phyloP scores from a whole-genome alignment of 2,329 filamentous ascomycete species.

The Hymenoscyphus repandus region DNA sequence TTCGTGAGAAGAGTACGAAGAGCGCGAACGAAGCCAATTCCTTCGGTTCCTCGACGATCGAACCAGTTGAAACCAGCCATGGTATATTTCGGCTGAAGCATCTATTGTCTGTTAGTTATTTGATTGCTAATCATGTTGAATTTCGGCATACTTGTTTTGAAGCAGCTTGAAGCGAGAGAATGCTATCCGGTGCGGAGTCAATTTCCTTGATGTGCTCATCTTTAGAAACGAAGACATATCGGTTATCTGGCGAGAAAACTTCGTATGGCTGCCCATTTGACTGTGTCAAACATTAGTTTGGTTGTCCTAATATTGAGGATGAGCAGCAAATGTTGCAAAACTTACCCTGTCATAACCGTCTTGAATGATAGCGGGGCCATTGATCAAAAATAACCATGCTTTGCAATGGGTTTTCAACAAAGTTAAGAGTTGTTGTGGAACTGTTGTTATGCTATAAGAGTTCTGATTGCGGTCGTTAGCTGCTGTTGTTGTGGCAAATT shows the following conservation, averaged over 20 bases:
- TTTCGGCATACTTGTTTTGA: slow-evolving; percentile 6
- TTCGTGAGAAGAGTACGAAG: slow-evolving; percentile 9
- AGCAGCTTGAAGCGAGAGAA: slow-evolving; percentile 10
- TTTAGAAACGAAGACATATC: slow-evolving; percentile 4
- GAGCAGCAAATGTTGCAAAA: background rate
- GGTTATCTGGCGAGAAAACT: slow-evolving; percentile 4
- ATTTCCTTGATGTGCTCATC: slow-evolving; percentile 8
- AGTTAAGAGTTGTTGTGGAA: background rate
- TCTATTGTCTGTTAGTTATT: slow-evolving; percentile 2
- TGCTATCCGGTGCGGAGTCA: slow-evolving; percentile 5
- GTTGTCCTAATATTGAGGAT: background rate
- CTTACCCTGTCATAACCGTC: background rate
- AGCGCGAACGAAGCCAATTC: slow-evolving; percentile 6
- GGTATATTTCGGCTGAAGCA: slow-evolving; percentile 12
- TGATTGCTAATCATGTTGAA: background rate
- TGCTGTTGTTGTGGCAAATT: background rate
- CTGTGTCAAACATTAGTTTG: background rate
- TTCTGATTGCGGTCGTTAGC: background rate
- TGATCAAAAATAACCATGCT: background rate
- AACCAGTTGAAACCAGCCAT: slow-evolving; percentile 14
- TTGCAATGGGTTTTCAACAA: background rate
- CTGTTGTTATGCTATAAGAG: background rate
- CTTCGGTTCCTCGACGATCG: slow-evolving; percentile 8
- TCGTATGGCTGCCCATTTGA: background rate
- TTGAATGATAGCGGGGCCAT: background rate